Percentiles rank a stretch among this genome's conserved stretches.
Conservation (phyloP, 164 flowering plant species). For the Warburgia ugandensis region DNA sequence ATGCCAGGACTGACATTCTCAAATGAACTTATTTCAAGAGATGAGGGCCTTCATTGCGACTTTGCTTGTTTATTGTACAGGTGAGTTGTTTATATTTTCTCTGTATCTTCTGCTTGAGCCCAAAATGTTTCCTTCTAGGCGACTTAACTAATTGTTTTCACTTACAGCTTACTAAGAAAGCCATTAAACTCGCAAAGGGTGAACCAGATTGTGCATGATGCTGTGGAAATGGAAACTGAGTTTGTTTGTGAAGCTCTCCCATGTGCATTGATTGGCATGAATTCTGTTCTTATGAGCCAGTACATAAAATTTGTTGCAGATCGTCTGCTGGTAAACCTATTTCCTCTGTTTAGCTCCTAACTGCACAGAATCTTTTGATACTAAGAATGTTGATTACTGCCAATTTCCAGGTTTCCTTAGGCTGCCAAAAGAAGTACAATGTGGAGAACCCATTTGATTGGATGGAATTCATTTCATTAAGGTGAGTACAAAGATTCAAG, state of each 20-base stretch:
- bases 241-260: conserved; percentile 90
- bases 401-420: conserved; percentile 48
- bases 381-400: background rate
- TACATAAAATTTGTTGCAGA: conserved; percentile 90
- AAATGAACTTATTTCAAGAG: conserved; percentile 82
- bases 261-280: conserved; percentile 83
- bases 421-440: conserved; percentile 47
- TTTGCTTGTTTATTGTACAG: conserved; percentile 80
- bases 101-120: too few species aligned
- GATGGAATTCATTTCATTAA: conserved; percentile 88
- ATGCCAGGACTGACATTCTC: conserved; percentile 91
- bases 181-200: conserved; percentile 42
- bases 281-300: conserved; percentile 64
- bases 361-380: background rate
- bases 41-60: conserved; percentile 87
- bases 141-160: background rate
- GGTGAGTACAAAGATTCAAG: conserved; percentile 45
- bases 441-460: conserved; percentile 84
- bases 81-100: conserved; percentile 18
- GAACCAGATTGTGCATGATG: conserved; percentile 56
- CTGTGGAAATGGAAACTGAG: conserved; percentile 76
- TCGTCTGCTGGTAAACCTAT: conserved; percentile 47
- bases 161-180: conserved; percentile 45
- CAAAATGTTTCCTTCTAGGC: too few species aligned
- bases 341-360: conserved; percentile 6